Evolutionary conservation across 306 rosid species (phyloP).

Genomic region (Clitoria ternatea): DNA sequence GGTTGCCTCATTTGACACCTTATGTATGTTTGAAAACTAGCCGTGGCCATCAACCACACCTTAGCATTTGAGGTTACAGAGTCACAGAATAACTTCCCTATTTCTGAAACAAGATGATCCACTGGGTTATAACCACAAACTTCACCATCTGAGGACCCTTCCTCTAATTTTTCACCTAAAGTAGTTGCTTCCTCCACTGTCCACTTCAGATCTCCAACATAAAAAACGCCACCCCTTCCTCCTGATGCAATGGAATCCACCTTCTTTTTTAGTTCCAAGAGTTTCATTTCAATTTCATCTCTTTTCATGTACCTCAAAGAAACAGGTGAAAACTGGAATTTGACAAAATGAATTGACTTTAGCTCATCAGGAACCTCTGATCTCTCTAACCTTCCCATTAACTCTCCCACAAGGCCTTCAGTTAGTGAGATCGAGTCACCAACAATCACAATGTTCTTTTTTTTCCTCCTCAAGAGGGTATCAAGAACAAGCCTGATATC

Average conservation of each 20-base stretch:
- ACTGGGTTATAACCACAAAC: conserved; percentile 43
- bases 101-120: conserved; percentile 64
- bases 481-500: conserved; percentile 63
- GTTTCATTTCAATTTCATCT: conserved; percentile 53
- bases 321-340: conserved; percentile 43
- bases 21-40: conserved; percentile 75
- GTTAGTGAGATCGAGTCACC: conserved; percentile 53
- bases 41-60: conserved; percentile 67
- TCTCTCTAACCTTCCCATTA: conserved; percentile 52
- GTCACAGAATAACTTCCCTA: conserved; percentile 52
- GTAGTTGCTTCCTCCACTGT: conserved; percentile 24
- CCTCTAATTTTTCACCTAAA: conserved; percentile 29
- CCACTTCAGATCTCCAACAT: conserved; percentile 73
- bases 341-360: conserved; percentile 46
- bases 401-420: conserved; percentile 56
- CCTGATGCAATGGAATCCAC: conserved; percentile 40
- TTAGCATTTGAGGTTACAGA: conserved; percentile 34
- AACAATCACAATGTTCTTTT: conserved; percentile 66
- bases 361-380: conserved; percentile 66
- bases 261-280: conserved; percentile 51
- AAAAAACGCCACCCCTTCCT: conserved; percentile 48
- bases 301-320: conserved; percentile 58
- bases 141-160: conserved; percentile 13
- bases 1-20: conserved; percentile 78
- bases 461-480: conserved; percentile 52